Conservation (phyloP, 1,139 yeast genomes). For the Diutina sp. region DNA sequence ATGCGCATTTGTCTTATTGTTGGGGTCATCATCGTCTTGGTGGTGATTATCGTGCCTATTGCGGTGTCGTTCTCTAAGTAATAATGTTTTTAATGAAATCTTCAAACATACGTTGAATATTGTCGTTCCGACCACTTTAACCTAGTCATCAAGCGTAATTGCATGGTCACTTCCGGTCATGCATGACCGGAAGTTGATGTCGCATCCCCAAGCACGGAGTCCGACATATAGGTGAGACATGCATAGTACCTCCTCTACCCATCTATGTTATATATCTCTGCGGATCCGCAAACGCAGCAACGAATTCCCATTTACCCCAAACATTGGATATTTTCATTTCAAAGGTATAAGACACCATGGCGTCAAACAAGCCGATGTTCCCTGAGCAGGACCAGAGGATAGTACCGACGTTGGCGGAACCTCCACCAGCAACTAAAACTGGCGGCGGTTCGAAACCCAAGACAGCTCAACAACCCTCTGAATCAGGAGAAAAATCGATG, state of each 20-base stretch:
- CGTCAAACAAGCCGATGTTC: background rate
- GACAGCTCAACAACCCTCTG: background rate
- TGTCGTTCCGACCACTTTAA: background rate
- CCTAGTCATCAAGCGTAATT: background rate
- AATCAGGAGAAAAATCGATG: background rate
- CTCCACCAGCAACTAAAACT: background rate
- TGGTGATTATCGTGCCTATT: slow-evolving; percentile 88
- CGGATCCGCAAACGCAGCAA: background rate
- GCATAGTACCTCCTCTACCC: background rate
- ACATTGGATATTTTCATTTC: background rate
- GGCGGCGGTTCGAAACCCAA: background rate
- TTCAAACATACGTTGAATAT: too few species aligned
- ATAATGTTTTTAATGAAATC: background rate
- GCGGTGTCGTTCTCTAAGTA: slow-evolving; percentile 66
- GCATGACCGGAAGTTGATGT: background rate
- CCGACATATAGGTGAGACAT: background rate
- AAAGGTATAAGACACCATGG: background rate
- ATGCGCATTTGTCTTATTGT: slow-evolving; percentile 87
- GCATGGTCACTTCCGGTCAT: background rate
- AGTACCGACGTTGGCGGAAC: background rate
- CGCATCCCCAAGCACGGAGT: background rate
- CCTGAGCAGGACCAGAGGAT: background rate
- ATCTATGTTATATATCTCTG: background rate
- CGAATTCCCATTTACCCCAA: background rate
- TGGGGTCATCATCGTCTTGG: slow-evolving; percentile 65